Percentiles rank a stretch among this genome's conserved stretches.
phyloP scores from a whole-genome alignment of 148 eudicot species.

The Cornus kousa region DNA sequence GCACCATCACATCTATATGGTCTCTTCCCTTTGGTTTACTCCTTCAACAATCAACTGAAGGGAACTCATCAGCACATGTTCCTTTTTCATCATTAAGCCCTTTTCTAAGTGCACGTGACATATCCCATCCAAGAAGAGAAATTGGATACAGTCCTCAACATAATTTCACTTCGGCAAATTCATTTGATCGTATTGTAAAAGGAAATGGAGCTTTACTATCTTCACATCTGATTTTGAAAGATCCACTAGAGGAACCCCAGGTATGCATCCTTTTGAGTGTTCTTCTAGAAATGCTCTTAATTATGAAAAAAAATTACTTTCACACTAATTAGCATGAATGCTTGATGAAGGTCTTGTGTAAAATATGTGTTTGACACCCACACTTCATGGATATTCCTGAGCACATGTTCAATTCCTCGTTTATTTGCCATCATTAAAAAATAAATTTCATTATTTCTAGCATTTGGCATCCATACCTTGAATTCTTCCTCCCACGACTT shows the following conservation, averaged over 20 bases:
- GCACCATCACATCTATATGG: conserved; percentile 80
- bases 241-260: conserved; percentile 84
- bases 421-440: no score
- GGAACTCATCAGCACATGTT: conserved; percentile 36
- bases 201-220: conserved; percentile 49
- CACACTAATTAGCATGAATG: not conserved
- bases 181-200: conserved; percentile 36
- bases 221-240: conserved; percentile 84
- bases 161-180: conserved; percentile 23
- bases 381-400: no score
- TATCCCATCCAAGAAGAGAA: conserved; percentile 56
- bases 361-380: no score
- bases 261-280: conserved; percentile 25
- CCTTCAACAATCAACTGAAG: conserved; percentile 74
- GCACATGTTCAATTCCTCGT: no score
- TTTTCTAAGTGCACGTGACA: conserved; percentile 51
- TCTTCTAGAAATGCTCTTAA: not conserved
- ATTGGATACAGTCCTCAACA: conserved; percentile 59
- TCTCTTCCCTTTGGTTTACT: conserved; percentile 93
- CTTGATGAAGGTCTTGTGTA: no score
- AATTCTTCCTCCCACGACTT: no score
- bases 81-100: conserved; percentile 55
- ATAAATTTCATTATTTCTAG: no score
- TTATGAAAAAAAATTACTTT: not conserved
- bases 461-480: no score